Base-by-base conservation (phyloP, 164 flowering plant genomes). In the Houttuynia cordata region DNA sequence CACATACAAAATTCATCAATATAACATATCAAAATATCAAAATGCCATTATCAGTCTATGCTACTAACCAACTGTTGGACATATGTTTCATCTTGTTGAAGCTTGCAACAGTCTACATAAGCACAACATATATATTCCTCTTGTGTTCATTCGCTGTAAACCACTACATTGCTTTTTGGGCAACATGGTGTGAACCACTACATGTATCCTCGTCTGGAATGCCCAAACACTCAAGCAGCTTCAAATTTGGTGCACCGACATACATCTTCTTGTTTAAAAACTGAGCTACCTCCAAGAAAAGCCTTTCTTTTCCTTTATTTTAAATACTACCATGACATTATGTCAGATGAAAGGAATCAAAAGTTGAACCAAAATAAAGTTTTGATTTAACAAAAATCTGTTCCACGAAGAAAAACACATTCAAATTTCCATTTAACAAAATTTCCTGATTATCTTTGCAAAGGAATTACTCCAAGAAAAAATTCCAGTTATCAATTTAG, bases 71-170 rank as follows among this genome's bases (percentile, higher is more conserved):
- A 61, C 75, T 89, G 60, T 74, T 76, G 23, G 95, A 74, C 50
- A 90, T 34, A 59, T 88, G 85, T 57, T 90, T 86, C 80, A 94
- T 68, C 62, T 97, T 70, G 68, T 88, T 94, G 80, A 88, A 83
- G 78, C 93, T 94, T 23, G 96, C 94, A 62, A 93, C 75, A 22
- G 84, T 81, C 97, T 96, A 93, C 95, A 93, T 78, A 45, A 97
- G 99, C 59, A 91, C 96, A 47, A 94, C 87, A 71, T 94, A 96
- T 66, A 94, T 85, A 53, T 88, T 82, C 71, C 89, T 85, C 73
- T 94, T 95, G 8, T 71, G 65, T 63, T 94, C 99, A 61, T 91
- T 84, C n/a, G n/a, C n/a, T n/a, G n/a, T n/a, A n/a, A n/a, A n/a
- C n/a, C n/a, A n/a, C n/a, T n/a, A n/a, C n/a, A n/a, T n/a, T n/a